Conservation (phyloP, 345 rosid species). For the Cardamine chenopodiifolia region DNA sequence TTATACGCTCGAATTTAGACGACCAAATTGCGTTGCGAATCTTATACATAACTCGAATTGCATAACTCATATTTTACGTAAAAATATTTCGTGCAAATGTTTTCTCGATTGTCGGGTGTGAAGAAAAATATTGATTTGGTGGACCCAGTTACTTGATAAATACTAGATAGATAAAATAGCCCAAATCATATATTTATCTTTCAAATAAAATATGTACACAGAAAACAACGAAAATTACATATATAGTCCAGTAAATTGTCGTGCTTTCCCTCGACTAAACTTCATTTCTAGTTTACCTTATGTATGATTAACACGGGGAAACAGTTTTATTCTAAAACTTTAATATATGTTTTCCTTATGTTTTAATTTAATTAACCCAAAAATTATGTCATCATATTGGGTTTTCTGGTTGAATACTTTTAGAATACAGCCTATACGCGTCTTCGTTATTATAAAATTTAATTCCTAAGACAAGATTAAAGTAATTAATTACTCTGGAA, state of each 20-base stretch:
- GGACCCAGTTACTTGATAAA: conserved; percentile 28
- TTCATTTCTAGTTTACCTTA: no score
- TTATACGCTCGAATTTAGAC: not conserved
- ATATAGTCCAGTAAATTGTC: no score
- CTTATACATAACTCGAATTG: conserved; percentile 21
- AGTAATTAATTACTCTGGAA: conserved; percentile 27
- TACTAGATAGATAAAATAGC: not conserved
- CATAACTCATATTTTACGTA: conserved; percentile 30
- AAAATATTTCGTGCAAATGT: conserved; percentile 28
- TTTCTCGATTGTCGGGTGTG: conserved; percentile 29
- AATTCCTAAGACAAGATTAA: conserved; percentile 19
- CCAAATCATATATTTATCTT: not conserved
- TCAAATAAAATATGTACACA: not conserved
- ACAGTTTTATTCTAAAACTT: not conserved
- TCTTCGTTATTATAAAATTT: not conserved
- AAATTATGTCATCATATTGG: not conserved
- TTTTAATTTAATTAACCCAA: not conserved
- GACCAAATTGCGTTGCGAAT: conserved; percentile 7
- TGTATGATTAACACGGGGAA: not conserved
- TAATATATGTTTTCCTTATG: not conserved
- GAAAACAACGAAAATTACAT: not conserved
- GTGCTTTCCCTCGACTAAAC: no score
- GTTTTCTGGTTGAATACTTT: conserved; percentile 12
- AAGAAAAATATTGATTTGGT: conserved; percentile 28
- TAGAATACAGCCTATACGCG: conserved; percentile 2